Evolutionary conservation across 208 protist genomes (phyloP), one percentile per base, ranked within the genome.

Genomic region (Sergeia podlipaevii): DNA sequence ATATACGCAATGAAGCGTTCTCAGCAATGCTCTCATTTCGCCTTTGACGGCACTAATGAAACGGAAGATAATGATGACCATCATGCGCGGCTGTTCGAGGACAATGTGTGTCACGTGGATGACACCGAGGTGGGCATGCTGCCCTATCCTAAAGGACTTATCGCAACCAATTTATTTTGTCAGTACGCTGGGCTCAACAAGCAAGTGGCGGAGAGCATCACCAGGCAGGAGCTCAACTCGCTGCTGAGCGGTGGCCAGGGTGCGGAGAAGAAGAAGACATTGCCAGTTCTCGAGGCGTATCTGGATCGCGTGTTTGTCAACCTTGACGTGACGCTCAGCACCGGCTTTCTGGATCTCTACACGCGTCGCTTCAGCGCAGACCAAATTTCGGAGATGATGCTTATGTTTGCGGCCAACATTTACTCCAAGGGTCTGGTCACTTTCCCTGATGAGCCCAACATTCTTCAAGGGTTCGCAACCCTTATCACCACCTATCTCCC

Each of bases 291-390:
- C 7, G 44, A 39, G 17, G 44, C 55, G 10, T 72, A 60, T 51
- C 23, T 72, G 13, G 17, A 18, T 17, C 29, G 32, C 32, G 33
- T 59, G 17, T 60, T 44, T 38, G n/a, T 47, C 41, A 4, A 4
- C 28, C 29, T 34, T 20, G 65, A 72, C 34, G 58, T 66, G 4
- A n/a, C 32, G 3, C 65, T 72, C 37, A 41, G 54, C n/a, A 32
- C 28, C n/a, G 13, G 54, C 42, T 60, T 46, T 44, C 34, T 55
- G 23, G 33, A 47, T 32, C 4, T 34, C 6, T 62, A 44, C 32
- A 20, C 33, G 4, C 26, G 46, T 4, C 11, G 8, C 15, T 59
- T 64, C 18, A 46, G 56, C 6, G 4, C 21, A 5, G 4, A 7
- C 28, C 63, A 60, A 33, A 34, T 28, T 6, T 13, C 34, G 4